Evolutionary conservation across 2,329 filamentous ascomycete species (phyloP), one percentile per base, ranked within the genome.

Genomic region (Hypoxylon sp.): DNA sequence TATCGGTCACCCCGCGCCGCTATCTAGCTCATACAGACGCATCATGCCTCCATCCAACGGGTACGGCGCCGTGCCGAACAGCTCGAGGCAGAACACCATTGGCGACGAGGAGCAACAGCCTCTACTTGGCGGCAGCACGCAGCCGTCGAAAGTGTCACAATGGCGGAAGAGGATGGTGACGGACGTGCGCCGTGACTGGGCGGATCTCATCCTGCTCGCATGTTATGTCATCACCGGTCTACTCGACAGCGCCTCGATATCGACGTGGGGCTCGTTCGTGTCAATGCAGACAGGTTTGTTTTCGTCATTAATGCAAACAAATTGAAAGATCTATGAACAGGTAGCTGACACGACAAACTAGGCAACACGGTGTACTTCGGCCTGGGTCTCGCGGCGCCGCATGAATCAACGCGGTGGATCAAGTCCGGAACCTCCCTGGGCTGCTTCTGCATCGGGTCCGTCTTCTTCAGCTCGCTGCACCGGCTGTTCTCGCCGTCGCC

Each of bases 301-400:
- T n/a, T n/a, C n/a, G n/a, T n/a, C n/a, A n/a, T n/a, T n/a, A n/a
- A 19, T 37, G 4, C 55, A n/a, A 3, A 13, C 8, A 34, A n/a
- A 13, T 32, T 13, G 32, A 20, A 13, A 32, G 22, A 3, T 11
- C 20, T 17, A 11, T n/a, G 30, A 8, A 13, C 37, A 10, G 20
- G 6, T 22, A 6, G 24, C 41, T 51, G 43, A 60, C 20, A 13
- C 26, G 6, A 20, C 47, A 2, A 44, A 34, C 17, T 49, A 87
- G 85, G 89, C 60, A 94, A 94, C 76, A 93, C 91, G 4, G 86
- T 94, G 49, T 94, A 93, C 74, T 81, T 93, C 13, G 91, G 91
- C 7, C 84, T 94, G 2, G 91, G 91, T 2, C 79, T 93, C n/a
- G 82, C 87, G 7, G 84, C 86, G 0, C 84, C 87, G 11, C 70